Evolutionary conservation across 2,329 filamentous ascomycete species (phyloP), one percentile per base, ranked within the genome.

Genomic region (Xylariaceae sp.): DNA sequence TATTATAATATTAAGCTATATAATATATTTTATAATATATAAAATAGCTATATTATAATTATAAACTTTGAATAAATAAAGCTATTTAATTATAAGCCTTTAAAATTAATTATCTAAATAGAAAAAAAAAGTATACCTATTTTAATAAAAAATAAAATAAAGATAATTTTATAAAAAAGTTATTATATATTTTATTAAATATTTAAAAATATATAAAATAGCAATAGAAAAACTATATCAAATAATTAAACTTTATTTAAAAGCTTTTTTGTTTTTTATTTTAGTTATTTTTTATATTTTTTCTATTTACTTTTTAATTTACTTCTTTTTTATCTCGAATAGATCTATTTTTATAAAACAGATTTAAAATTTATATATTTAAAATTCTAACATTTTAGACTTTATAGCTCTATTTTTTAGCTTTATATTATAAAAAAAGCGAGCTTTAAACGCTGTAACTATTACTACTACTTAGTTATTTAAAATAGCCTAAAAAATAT

Each of bases 11-110:
- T 57, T 19, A 54, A 64, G 40, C 48, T 50, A 34, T 57, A 58
- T 7, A 67, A 69, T 44, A 52, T 68, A 6, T 21, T 67, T 3
- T 67, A 60, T 36, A 47, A 66, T 48, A 25, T 39, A 21, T 5
- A 36, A 16, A 52, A 4, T 38, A 29, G 55, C 11, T 42, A 25
- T 38, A 17, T 57, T 25, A 68, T 68, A 60, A 34, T 66, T 32
- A 53, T 66, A 23, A 62, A 67, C 48, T 64, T 69, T 37, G 56
- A 64, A 44, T 49, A 47, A 25, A 55, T 62, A 7, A 36, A 58
- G 46, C 42, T 63, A 25, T 16, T 34, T 25, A 37, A 33, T 41
- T 48, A 54, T 12, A 19, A 53, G 39, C 55, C 57, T 35, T 53
- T 63, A 14, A 41, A 50, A 25, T 40, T 33, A 6, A 58, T 61